A percentile compares a stretch with the other conserved stretches of the same genome.
phyloP scores from a whole-genome alignment of 768 basidiomycete species.

The Sarcodon aspratus region DNA sequence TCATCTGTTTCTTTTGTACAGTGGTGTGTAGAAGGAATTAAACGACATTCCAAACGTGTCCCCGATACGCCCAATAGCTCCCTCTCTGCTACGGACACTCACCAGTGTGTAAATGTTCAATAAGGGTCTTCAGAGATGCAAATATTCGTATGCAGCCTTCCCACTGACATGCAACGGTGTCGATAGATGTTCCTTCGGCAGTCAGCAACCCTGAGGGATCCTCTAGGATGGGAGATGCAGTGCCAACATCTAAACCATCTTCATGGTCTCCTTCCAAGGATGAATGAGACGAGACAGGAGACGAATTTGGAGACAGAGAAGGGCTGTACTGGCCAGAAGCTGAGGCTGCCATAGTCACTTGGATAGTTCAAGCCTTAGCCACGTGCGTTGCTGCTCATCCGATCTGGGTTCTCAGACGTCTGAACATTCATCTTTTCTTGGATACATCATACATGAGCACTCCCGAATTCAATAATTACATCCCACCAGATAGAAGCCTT shows the following conservation, averaged over 20 bases:
- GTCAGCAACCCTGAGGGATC: constrained; percentile 4
- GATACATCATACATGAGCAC: constrained; percentile 11
- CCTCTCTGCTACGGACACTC: constrained; percentile 13
- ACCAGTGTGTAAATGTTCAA: constrained; percentile 80
- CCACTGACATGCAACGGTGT: constrained; percentile 76
- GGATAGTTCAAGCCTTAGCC: not conserved
- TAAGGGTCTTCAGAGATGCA: constrained; percentile 59
- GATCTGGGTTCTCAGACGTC: no score
- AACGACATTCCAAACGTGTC: no score
- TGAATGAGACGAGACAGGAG: constrained; percentile 26
- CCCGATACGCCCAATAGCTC: no score
- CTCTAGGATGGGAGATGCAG: constrained; percentile 4
- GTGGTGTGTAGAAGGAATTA: no score
- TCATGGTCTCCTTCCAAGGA: not conserved
- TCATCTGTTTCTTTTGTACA: not conserved
- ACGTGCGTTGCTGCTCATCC: not conserved
- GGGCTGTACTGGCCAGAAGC: constrained; percentile 17
- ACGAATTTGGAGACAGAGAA: constrained; percentile 26
- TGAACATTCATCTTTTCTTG: no score
- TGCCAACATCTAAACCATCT: constrained; percentile 11
- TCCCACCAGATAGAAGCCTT: constrained; percentile 11
- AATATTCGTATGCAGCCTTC: constrained; percentile 70
- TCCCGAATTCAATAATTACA: constrained; percentile 13
- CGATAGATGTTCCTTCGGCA: constrained; percentile 17
- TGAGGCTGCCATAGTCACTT: not conserved